Conservation (phyloP, 148 eudicot species). For the Suaeda aralocaspica region DNA sequence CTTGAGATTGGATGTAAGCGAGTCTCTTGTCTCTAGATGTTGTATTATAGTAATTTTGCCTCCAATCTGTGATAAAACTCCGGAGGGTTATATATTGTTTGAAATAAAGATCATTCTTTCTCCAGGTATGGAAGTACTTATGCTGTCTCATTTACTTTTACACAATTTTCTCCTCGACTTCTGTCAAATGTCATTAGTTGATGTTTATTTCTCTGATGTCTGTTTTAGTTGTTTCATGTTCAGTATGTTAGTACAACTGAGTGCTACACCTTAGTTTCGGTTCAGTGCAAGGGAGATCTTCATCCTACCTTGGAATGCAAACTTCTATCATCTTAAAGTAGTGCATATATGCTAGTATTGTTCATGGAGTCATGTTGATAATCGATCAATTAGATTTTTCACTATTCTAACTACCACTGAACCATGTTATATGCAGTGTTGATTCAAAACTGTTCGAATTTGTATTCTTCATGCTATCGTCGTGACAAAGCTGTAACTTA, state of each 20-base stretch:
- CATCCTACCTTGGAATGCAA: no score
- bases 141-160: neutral
- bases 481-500: neutral
- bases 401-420: no score
- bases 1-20: conserved; percentile 11
- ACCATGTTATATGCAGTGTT: no score
- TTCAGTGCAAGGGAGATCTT: neutral
- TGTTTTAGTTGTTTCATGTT: neutral
- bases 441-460: no score
- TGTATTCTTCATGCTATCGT: neutral
- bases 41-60: conserved; percentile 19
- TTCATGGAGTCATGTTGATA: no score
- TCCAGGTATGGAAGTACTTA: neutral
- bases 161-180: neutral
- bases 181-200: neutral
- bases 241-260: neutral
- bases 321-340: no score
- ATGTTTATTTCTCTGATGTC: neutral
- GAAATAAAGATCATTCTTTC: conserved; percentile 10
- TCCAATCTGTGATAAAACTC: conserved; percentile 8
- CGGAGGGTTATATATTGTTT: conserved; percentile 14
- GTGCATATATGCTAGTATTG: no score
- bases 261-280: neutral
- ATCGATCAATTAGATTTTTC: no score
- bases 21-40: conserved; percentile 19